These are phyloP conservation scores for Aspergillus uvarum DNA, from an alignment of 2,329 filamentous ascomycete species.

Conservation along the genomic window DNA sequence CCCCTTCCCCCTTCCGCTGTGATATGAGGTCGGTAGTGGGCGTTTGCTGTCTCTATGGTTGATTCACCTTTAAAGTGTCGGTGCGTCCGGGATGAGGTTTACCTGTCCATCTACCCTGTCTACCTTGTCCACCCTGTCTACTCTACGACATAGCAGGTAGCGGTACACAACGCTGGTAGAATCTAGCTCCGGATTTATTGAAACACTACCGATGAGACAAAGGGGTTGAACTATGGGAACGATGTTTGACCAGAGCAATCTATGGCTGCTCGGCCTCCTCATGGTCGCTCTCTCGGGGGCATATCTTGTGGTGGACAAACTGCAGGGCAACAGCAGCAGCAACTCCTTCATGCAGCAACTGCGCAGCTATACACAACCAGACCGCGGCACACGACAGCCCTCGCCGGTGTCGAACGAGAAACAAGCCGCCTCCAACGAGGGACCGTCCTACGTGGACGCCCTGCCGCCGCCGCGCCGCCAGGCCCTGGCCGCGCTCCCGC, in stretches of 20 bases:
- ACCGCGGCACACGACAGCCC: constrained; percentile 52
- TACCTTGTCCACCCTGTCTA: too few relatives aligned
- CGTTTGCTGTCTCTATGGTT: background rate
- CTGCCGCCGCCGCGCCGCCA: constrained; percentile 57
- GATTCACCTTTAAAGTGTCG: too few relatives aligned
- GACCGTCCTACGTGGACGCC: constrained; percentile 44
- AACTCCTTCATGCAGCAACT: constrained; percentile 35
- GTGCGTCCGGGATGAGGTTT: too few relatives aligned
- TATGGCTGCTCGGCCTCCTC: constrained; percentile 26
- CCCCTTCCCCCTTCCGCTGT: background rate
- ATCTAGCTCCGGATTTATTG: too few relatives aligned
- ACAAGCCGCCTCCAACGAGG: constrained; percentile 25
- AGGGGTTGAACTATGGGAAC: constrained; percentile 20
- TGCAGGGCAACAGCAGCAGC: constrained; percentile 37
- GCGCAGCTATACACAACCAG: constrained; percentile 46
- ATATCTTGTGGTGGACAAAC: constrained; percentile 29
- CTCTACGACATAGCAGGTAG: too few relatives aligned
- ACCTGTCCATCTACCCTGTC: too few relatives aligned
- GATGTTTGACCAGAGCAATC: constrained; percentile 14
- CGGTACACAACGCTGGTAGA: too few relatives aligned
- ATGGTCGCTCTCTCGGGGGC: constrained; percentile 24
- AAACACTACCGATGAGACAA: too few relatives aligned
- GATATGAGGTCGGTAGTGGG: background rate
- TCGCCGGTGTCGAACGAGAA: constrained; percentile 53
- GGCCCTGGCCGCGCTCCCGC: constrained; percentile 38